Base-by-base conservation (phyloP, 2,329 filamentous ascomycete species). In the Diplodia corticola region DNA sequence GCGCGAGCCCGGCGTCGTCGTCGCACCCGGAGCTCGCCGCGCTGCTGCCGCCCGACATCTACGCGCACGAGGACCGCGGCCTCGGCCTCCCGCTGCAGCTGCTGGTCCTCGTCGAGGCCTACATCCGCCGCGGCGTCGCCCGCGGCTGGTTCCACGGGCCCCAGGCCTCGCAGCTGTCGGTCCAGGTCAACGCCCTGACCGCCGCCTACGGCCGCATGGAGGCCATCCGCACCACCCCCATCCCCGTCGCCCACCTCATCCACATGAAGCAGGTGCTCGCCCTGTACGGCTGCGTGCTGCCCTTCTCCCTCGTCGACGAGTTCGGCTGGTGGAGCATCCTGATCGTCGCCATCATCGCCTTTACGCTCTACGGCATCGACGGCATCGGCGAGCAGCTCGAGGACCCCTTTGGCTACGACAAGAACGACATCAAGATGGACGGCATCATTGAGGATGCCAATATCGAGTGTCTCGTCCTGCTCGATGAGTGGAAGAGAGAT, bases 361-460 rank as follows among this genome's bases (percentile, higher is more conserved):
- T 89, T 70, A 89, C 87, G 0, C 77, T 89, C 1, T 89, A 89
- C 68, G 86, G 86, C 0, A 88, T 88, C 28, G 85, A 88, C 68
- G 86, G 85, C 1, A 89, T 89, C 64, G 87, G 86, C 12, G 82
- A 81, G 3, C 86, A 88, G 73, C 78, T 89, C 1, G 87, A 89
- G 72, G 87, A 89, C 72, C 87, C 87, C 1, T 89, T 89, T 72
- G 87, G 87, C 1, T 87, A 87, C 65, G 87, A 88, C 69, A 82
- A 84, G 71, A 88, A 88, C 66, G 87, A 89, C 72, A 89, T 89
- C 75, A 88, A 88, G 72, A 87, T 89, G 82, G 87, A 89, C 73
- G 86, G 85, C 3, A 85, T 89, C 59, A 84, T 86, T 2, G 86
- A 87, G 69, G 87, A 89, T 72, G 79, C 85, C 50, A 78, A 85